Conservation (phyloP, 345 rosid species). For the Dipteronia sinensis region DNA sequence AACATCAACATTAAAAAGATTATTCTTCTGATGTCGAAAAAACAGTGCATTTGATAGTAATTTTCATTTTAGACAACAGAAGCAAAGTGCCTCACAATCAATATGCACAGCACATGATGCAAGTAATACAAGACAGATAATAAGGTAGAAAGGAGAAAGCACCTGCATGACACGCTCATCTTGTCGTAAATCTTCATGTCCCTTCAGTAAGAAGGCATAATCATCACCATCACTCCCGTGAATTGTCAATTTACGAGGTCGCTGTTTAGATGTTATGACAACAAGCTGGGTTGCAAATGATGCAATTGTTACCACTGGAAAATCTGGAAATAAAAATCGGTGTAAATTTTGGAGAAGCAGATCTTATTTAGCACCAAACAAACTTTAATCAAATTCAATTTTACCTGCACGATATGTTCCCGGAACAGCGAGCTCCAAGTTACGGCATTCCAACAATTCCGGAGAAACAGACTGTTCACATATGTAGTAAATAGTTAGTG, state of each 20-base stretch:
- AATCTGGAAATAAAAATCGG: conserved; percentile 47
- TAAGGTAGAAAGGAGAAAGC: conserved; percentile 15
- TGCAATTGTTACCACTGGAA: conserved; percentile 82
- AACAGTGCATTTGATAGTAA: conserved; percentile 5
- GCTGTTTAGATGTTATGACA: conserved; percentile 90
- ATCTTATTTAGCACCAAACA: conserved; percentile 5
- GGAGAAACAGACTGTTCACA: conserved; percentile 87
- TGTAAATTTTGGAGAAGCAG: neutral
- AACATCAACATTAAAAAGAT: conserved; percentile 12
- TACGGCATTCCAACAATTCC: conserved; percentile 79
- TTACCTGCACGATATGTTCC: conserved; percentile 95
- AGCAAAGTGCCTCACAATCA: conserved; percentile 9
- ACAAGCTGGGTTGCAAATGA: conserved; percentile 93
- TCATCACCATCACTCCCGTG: conserved; percentile 94
- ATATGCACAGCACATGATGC: conserved; percentile 11
- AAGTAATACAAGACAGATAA: conserved; percentile 14
- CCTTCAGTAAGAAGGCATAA: conserved; percentile 89
- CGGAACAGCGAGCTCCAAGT: conserved; percentile 97
- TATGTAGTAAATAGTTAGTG: conserved; percentile 19
- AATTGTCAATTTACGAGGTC: conserved; percentile 96
- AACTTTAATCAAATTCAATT: conserved; percentile 14
- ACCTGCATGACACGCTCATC: conserved; percentile 99
- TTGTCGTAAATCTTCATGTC: conserved; percentile 98
- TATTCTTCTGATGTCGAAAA: neutral
- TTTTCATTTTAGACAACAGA: conserved; percentile 4